Evolutionary conservation across 2,329 filamentous ascomycete genomes (phyloP).

Genomic region (Hypoxylon sp.): DNA sequence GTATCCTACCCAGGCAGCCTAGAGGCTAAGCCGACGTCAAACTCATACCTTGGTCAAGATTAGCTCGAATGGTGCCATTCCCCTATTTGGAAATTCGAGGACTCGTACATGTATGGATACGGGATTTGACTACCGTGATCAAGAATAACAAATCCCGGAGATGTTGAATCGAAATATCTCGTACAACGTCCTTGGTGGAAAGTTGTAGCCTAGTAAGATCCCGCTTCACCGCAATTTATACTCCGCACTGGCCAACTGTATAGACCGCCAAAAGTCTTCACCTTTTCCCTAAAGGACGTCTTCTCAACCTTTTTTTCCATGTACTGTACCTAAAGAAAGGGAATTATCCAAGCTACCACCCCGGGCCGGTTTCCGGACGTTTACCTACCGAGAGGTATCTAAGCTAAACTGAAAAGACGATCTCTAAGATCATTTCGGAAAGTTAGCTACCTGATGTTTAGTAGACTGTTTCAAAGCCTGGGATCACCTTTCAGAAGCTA

Average conservation of each 20-base stretch:
- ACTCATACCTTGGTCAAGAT: slow-evolving; percentile 1
- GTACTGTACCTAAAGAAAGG: neutral
- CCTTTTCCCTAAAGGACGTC: neutral
- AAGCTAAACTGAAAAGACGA: neutral
- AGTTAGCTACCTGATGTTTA: neutral
- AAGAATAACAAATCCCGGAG: neutral
- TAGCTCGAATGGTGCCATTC: neutral
- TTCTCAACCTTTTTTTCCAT: neutral
- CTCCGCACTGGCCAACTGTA: slow-evolving; percentile 19
- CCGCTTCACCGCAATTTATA: slow-evolving; percentile 27
- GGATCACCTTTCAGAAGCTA: neutral
- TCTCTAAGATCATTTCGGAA: neutral
- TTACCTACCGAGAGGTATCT: neutral
- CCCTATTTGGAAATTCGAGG: slow-evolving; percentile 5
- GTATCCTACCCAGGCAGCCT: neutral
- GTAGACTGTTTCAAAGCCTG: neutral
- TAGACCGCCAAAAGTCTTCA: slow-evolving; percentile 18
- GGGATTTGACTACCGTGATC: neutral
- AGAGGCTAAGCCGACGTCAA: neutral
- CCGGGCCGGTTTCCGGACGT: neutral
- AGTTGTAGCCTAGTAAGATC: slow-evolving; percentile 2
- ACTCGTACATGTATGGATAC: neutral
- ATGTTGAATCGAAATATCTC: slow-evolving; percentile 5
- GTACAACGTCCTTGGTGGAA: neutral
- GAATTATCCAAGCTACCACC: neutral